Percentiles rank a stretch among this genome's conserved stretches.
phyloP scores from a whole-genome alignment of 306 rosid species.

The Begonia peltatifolia region DNA sequence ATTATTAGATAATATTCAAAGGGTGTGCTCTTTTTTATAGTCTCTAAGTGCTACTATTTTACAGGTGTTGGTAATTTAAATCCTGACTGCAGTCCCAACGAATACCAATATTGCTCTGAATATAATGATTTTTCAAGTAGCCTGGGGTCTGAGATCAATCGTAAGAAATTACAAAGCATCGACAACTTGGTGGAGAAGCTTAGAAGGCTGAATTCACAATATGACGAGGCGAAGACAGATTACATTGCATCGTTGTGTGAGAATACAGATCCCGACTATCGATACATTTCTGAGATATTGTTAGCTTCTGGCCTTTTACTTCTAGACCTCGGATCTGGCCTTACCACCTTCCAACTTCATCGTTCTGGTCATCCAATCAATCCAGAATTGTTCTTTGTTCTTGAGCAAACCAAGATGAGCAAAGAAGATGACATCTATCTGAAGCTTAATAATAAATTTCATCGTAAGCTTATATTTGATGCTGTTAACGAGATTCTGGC shows the following conservation, averaged over 20 bases:
- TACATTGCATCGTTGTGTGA: slow-evolving; percentile 85
- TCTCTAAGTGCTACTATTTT: neutral
- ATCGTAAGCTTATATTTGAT: slow-evolving; percentile 71
- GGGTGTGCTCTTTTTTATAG: too few species aligned
- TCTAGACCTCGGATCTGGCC: slow-evolving; percentile 65
- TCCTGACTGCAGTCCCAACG: slow-evolving; percentile 21
- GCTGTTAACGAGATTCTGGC: slow-evolving; percentile 69
- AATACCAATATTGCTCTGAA: slow-evolving; percentile 40
- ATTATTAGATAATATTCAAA: too few species aligned
- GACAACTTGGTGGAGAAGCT: slow-evolving; percentile 90
- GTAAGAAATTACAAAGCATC: slow-evolving; percentile 67
- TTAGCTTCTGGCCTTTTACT: slow-evolving; percentile 84
- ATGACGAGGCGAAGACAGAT: slow-evolving; percentile 73
- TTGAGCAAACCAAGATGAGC: slow-evolving; percentile 91
- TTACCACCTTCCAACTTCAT: slow-evolving; percentile 65
- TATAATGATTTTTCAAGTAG: slow-evolving; percentile 18
- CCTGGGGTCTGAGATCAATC: slow-evolving; percentile 36
- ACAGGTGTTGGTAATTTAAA: slow-evolving; percentile 36
- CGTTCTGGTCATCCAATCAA: slow-evolving; percentile 74
- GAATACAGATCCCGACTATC: slow-evolving; percentile 72
- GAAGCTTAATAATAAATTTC: slow-evolving; percentile 36
- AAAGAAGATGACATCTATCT: slow-evolving; percentile 33
- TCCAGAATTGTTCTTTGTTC: slow-evolving; percentile 79
- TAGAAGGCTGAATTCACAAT: slow-evolving; percentile 61
- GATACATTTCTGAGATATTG: slow-evolving; percentile 81